Percentiles rank a stretch among this genome's conserved stretches.
Evolutionary conservation across 352 stramenopile species (phyloP).

Genomic region (Pythium utonaiense): DNA sequence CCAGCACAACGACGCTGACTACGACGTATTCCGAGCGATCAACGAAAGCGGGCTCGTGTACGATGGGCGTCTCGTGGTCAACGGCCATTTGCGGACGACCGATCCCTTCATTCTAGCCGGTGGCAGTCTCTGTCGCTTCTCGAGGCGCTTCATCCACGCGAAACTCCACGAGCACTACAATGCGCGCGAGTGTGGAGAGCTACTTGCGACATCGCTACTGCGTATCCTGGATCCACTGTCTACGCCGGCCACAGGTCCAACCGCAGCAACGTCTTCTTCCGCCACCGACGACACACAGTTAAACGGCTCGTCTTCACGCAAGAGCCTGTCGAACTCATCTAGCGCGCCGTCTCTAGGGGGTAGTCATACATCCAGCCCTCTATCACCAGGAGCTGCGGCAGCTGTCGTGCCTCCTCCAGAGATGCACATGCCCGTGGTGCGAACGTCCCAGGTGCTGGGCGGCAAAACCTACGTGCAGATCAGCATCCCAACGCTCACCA

Average conservation of each 20-base stretch:
- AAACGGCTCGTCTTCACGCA: conserved; percentile 6
- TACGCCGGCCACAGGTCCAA: background rate
- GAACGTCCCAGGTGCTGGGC: conserved; percentile 35
- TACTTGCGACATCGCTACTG: conserved; percentile 62
- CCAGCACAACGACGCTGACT: conserved; percentile 81
- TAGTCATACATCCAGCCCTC: background rate
- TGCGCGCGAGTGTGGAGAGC: conserved; percentile 66
- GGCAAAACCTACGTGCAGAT: conserved; percentile 71
- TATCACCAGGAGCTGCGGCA: background rate
- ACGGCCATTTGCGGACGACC: conserved; percentile 80
- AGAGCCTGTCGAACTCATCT: conserved; percentile 9
- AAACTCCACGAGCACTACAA: conserved; percentile 81
- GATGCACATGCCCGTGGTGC: conserved; percentile 68
- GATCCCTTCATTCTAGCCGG: conserved; percentile 74
- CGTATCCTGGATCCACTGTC: conserved; percentile 56
- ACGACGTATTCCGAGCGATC: conserved; percentile 86
- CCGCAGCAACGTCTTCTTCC: background rate
- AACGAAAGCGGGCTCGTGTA: conserved; percentile 92
- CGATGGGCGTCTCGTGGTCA: conserved; percentile 89
- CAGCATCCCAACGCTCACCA: conserved; percentile 62
- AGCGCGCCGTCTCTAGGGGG: conserved; percentile 13
- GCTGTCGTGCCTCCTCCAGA: conserved; percentile 51
- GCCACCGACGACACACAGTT: conserved; percentile 2
- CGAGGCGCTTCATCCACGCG: conserved; percentile 66
- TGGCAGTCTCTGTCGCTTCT: conserved; percentile 77